A percentile compares a stretch with the other conserved stretches of the same genome.
Evolutionary conservation across 2,329 filamentous ascomycete species (phyloP).

Genomic region (Aspergillus japonicus): DNA sequence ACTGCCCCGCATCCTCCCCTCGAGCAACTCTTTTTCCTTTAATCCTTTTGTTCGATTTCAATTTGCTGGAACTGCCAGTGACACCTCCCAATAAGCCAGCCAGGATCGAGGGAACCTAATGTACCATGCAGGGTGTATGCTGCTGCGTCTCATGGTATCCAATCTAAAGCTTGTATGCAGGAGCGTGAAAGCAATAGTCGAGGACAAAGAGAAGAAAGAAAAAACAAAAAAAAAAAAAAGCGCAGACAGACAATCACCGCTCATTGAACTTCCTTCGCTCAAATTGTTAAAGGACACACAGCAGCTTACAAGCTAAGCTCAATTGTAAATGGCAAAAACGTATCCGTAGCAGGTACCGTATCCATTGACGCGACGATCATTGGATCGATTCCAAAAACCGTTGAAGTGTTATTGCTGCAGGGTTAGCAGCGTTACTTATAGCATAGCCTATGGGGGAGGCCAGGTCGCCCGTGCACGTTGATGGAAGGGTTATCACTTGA

Average conservation of each 20-base stretch:
- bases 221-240: not conserved
- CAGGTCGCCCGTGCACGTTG: not conserved
- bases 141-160: slow-evolving; percentile 17
- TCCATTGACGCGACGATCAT: not conserved
- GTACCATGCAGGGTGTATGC: slow-evolving; percentile 13
- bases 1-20: slow-evolving; percentile 16
- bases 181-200: not conserved
- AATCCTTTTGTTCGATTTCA: not conserved
- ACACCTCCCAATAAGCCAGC: slow-evolving; percentile 5
- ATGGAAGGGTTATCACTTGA: not conserved
- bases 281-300: not conserved
- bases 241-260: not conserved
- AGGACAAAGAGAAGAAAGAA: not conserved
- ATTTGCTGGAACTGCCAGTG: slow-evolving; percentile 6
- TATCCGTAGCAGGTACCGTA: not conserved
- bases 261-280: not conserved
- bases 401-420: not conserved
- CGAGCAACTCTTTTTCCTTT: slow-evolving; percentile 2
- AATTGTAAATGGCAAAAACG: not conserved
- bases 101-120: slow-evolving; percentile 7
- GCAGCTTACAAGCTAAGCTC: not conserved
- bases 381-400: not conserved
- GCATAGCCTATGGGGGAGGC: not conserved
- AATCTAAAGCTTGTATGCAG: slow-evolving; percentile 10
- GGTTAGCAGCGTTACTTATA: not conserved